These are phyloP conservation scores for Lactifluus hygrophoroides DNA, from an alignment of 768 basidiomycete genomes.

Conservation along the genomic window DNA sequence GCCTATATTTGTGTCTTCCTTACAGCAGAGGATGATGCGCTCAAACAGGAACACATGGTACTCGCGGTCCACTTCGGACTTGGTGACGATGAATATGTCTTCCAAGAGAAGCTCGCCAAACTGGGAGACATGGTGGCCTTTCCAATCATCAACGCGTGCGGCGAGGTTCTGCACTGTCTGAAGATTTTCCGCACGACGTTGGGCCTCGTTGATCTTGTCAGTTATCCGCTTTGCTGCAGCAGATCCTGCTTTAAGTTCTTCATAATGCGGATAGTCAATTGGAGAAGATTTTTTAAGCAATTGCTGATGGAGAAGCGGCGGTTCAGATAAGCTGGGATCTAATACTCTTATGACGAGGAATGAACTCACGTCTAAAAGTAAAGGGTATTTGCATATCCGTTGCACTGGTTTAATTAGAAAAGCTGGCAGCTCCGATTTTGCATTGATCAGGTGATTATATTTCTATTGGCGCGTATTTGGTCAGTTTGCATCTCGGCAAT, in stretches of 20 bases:
- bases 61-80: conserved; percentile 92
- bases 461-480: conserved; percentile 37
- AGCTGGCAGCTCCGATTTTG: conserved; percentile 86
- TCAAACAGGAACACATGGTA: conserved; percentile 99
- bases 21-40: conserved; percentile 98
- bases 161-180: conserved; percentile 83
- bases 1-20: conserved; percentile 58
- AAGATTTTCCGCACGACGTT: conserved; percentile 84
- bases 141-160: conserved; percentile 94
- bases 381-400: conserved; percentile 95
- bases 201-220: conserved; percentile 92
- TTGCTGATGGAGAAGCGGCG: conserved; percentile 37
- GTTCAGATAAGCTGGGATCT: conserved; percentile 6
- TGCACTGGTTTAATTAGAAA: conserved; percentile 99
- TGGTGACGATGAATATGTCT: conserved; percentile 92
- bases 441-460: conserved; percentile 78
- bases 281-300: conserved; percentile 63
- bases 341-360: conserved; percentile 18
- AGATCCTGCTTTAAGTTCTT: conserved; percentile 77
- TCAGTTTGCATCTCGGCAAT: conserved; percentile 10
- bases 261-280: conserved; percentile 57
- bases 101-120: conserved; percentile 93
- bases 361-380: conserved; percentile 75
- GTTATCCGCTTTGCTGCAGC: conserved; percentile 88
- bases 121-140: conserved; percentile 90